Evolutionary conservation across 106 monocot species (phyloP), one percentile per base, ranked within the genome.

Genomic region (Narthecium ossifragum): DNA sequence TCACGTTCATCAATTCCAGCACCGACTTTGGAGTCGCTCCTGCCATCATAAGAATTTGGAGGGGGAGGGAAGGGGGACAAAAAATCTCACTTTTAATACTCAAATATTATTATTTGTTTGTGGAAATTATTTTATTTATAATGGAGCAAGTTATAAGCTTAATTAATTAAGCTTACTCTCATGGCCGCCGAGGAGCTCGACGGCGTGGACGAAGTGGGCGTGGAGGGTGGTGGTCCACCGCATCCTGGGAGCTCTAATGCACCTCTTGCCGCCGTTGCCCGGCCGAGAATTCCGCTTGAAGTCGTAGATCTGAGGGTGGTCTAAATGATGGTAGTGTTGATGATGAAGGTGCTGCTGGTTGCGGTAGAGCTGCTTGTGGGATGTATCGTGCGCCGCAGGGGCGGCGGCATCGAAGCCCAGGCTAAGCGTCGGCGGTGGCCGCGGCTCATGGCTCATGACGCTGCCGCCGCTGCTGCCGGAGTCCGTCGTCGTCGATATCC

Each of bases 21-120:
- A 87, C 86, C 6, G 86, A 87, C 56, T 87, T 87, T 8, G 86
- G 86, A 24, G 82, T 87, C 17, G 86, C 86, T 68, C 86, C 86
- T 87, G 53, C 46, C 2, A 26, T 54, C 5, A 32, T 4, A n/a
- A n/a, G 12, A 43, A n/a, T n/a, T n/a, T n/a, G n/a, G n/a, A n/a
- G n/a, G n/a, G n/a, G n/a, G n/a, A n/a, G n/a, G n/a, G n/a, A n/a
- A n/a, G n/a, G n/a, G n/a, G 43, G 11, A 43, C 18, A 1, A 43
- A 43, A 18, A 43, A 43, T 4, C 14, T 41, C 10, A 41, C 11
- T 41, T 17, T 14, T 3, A 14, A 41, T 41, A 41, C 17, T 14
- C 17, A 41, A 14, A 41, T 41, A 5, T 5, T 14, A 37, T 37
- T 2, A 14, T 34, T 0, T 20, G 17, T n/a, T n/a, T n/a, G n/a